Base-by-base conservation (phyloP, 345 rosid genomes). In the Brassica rapa region DNA sequence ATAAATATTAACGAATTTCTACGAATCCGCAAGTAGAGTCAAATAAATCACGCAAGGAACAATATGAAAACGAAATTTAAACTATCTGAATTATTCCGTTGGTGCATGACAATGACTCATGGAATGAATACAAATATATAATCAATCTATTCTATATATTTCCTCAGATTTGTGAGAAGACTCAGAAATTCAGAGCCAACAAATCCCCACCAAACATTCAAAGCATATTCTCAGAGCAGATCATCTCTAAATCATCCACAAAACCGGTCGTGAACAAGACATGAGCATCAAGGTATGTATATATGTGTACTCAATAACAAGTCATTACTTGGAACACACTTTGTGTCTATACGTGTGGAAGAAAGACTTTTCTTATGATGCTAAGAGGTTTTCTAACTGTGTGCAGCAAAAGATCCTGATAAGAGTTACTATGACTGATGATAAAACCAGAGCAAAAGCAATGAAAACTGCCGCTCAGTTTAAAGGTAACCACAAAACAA, bases 401-500 rank as follows among this genome's bases (percentile, higher is more conserved):
- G 16, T 71, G 73, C 83, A 80, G 83, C 83, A 80, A 80, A 80
- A 80, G 65, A 80, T 80, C 57, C 59, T 80, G 69, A 51, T 80
- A 23, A 15, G 77, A 59, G 35, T 80, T 57, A 24, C 69, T 16
- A 80, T 80, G 83, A 80, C 80, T 4, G 83, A 80, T 71, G 69
- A 80, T 24, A 57, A 9, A 75, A 80, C 83, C 25, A 15, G 83
- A 75, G 80, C 83, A 21, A 80, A 75, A 59, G 80, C 80, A 65
- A 30, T 80, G 73, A 24, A 24, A 4, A 75, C 12, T 15, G 80
- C 23, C 1, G 59, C n/a, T 59, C 25, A 46, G 25, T 80, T 80
- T 19, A 41, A 32, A 70, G 83, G 83, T 80, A 80, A 24, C 27
- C 46, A 56, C 14, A 55, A 70, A 23, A 32, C 29, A 64, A 70